Evolutionary conservation across 148 eudicot species (phyloP), one percentile per base, ranked within the genome.

Genomic region (Persicaria maculosa): DNA sequence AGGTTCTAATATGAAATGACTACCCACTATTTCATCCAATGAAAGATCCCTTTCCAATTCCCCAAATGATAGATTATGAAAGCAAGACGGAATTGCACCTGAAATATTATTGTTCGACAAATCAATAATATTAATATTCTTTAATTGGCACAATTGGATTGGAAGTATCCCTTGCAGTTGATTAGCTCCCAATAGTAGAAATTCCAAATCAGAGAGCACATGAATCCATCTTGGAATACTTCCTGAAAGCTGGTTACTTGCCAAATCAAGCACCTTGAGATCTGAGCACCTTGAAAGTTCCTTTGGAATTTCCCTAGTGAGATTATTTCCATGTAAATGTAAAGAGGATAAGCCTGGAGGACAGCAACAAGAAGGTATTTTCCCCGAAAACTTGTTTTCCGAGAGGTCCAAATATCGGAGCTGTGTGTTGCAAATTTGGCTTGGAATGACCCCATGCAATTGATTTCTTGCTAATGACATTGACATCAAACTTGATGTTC

Each of bases 21-120:
- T 20, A 16, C 59, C 4, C 8, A n/a, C n/a, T n/a, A 9, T 12
- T 50, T 50, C 16, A 50, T 1, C 6, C 0, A 44, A 1, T 1
- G 1, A 64, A 19, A 5, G 8, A 69, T 53, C 9, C 40, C 71
- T 36, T 16, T 45, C 22, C 12, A 20, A 8, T 25, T n/a, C n/a
- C n/a, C 36, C 73, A 44, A 57, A 22, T 46, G 74, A 69, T 6
- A n/a, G 47, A 15, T 68, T 68, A 1, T 7, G 50, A 1, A 76
- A n/a, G 77, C 83, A 80, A 20, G 36, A 7, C n/a, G 74, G 79
- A 36, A 80, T 73, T 2, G 62, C 4, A 5, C 78, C 75, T 2
- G 46, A 31, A 15, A 79, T n/a, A 15, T 25, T 72, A 70, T 76
- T 79, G 25, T 25, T 8, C 17, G 81, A 79, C 4, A 81, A 48